Percentiles rank a stretch among this genome's conserved stretches.
Conservation (phyloP, 2,329 filamentous ascomycete species). For the Hymenoscyphus scutula region DNA sequence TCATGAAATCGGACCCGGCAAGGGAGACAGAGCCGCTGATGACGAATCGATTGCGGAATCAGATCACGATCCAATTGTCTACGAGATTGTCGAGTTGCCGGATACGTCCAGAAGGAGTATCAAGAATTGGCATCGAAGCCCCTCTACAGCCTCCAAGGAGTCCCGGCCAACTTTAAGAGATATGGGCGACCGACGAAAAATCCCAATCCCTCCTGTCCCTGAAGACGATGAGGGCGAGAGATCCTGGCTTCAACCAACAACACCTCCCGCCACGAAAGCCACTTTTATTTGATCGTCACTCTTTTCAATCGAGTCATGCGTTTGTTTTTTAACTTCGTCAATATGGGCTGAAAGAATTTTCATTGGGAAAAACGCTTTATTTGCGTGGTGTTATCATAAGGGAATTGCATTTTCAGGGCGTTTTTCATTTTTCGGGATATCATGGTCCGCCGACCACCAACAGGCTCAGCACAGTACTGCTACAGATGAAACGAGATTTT, state of each 20-base stretch:
- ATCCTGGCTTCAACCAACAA: constrained; percentile 10
- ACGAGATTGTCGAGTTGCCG: constrained; percentile 14
- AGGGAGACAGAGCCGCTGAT: constrained; percentile 1
- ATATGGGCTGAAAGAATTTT: neutral
- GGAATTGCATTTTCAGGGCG: neutral
- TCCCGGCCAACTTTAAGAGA: constrained; percentile 6
- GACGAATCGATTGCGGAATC: constrained; percentile 1
- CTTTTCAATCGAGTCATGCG: neutral
- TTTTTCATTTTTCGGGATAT: neutral
- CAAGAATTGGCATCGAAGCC: constrained; percentile 8
- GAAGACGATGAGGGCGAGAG: constrained; percentile 8
- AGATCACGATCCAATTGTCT: constrained; percentile 7
- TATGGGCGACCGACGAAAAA: neutral
- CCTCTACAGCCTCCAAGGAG: neutral
- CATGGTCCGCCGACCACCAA: neutral
- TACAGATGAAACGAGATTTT: neutral
- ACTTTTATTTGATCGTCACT: constrained; percentile 3
- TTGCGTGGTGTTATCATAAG: neutral
- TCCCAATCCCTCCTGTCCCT: constrained; percentile 2
- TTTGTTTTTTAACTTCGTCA: constrained; percentile 5
- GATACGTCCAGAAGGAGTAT: constrained; percentile 15
- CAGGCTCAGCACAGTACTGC: constrained; percentile 2
- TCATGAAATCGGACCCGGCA: constrained; percentile 10
- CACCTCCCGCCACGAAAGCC: constrained; percentile 7
- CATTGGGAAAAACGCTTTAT: neutral